Base-by-base conservation (phyloP, 352 stramenopile genomes). In the Phytopythium litorale region DNA sequence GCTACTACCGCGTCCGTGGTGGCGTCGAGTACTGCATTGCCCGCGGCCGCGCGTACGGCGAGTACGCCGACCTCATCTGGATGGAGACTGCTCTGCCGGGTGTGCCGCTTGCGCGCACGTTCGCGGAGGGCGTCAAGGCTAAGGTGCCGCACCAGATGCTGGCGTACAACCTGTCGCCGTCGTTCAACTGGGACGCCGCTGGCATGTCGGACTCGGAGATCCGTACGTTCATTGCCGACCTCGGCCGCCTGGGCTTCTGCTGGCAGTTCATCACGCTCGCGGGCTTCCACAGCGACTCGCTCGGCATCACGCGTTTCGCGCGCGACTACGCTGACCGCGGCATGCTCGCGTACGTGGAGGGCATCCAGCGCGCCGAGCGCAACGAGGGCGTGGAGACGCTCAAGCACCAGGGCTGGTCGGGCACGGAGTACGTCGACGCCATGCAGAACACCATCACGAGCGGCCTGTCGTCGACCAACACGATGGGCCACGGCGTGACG, bases 201-300 rank as follows among this genome's bases (percentile, higher is more conserved):
- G 96, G 96, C 23, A 98, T 99, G 93, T 93, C 82, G 35, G 96
- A 99, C 66, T 72, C 68, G 33, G 76, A 99, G 70, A 97, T 99
- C 62, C 81, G 87, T 49, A 86, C 76, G 23, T 99, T 99, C 77
- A 97, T 99, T 63, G 88, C 96, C 49, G 96, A 98, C 60, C 79
- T 99, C 43, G 97, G 90, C 33, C 83, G 86, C 43, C 79, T 99
- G 58, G 97, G 97, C 62, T 99, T 98, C 77, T 96, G 91, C 56
- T 99, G 96, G 95, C 97, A 99, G 81, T 99, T 99, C 76, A 99
- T 99, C 63, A 99, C 97, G 53, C 85, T 99, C 48, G 97, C 97
- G 57, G 97, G 97, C 61, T 99, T 99, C 84, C 97, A 99, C 86
- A 94, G 89, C 50, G 97, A 99, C 76, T 98, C 96, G 57, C 89